Evolutionary conservation across 2,329 filamentous ascomycete genomes (phyloP).

Genomic region (Exophiala bonariae): DNA sequence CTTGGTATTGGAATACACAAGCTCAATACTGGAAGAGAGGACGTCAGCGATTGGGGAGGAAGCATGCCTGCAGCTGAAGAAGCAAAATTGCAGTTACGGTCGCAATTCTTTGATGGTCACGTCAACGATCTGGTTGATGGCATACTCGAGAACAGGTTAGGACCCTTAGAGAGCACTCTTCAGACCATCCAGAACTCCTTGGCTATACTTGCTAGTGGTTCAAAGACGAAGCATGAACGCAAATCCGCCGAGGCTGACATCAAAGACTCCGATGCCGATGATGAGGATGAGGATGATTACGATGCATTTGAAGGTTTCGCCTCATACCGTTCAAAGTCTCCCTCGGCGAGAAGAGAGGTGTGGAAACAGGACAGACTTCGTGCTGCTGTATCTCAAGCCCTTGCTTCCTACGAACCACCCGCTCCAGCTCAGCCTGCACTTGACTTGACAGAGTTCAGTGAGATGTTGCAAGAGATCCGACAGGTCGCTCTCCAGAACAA

Average conservation of each 20-base stretch:
- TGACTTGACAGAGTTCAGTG: constrained; percentile 40
- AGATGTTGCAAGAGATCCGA: constrained; percentile 37
- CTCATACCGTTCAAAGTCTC: constrained; percentile 70
- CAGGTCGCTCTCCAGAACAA: constrained; percentile 24
- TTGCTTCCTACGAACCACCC: constrained; percentile 48
- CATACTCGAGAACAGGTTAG: constrained; percentile 72
- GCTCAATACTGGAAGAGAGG: constrained; percentile 55
- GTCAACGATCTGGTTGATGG: constrained; percentile 83
- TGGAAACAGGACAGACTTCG: constrained; percentile 59
- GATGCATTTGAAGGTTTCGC: constrained; percentile 44
- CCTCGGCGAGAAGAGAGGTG: constrained; percentile 65
- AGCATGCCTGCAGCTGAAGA: constrained; percentile 80
- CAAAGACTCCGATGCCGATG: constrained; percentile 85
- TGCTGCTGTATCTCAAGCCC: constrained; percentile 63
- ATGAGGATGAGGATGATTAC: constrained; percentile 87
- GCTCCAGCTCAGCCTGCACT: constrained; percentile 29
- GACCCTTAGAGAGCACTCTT: constrained; percentile 78
- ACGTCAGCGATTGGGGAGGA: constrained; percentile 83
- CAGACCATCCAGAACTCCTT: constrained; percentile 72
- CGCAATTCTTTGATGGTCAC: constrained; percentile 85
- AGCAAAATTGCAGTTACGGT: constrained; percentile 75
- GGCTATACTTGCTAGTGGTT: constrained; percentile 55
- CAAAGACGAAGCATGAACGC: constrained; percentile 59
- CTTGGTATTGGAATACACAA: constrained; percentile 61
- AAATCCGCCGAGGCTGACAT: constrained; percentile 70